These are phyloP conservation scores for Letharia columbiana DNA, from an alignment of 495 filamentous ascomycete species.

Conservation along the genomic window DNA sequence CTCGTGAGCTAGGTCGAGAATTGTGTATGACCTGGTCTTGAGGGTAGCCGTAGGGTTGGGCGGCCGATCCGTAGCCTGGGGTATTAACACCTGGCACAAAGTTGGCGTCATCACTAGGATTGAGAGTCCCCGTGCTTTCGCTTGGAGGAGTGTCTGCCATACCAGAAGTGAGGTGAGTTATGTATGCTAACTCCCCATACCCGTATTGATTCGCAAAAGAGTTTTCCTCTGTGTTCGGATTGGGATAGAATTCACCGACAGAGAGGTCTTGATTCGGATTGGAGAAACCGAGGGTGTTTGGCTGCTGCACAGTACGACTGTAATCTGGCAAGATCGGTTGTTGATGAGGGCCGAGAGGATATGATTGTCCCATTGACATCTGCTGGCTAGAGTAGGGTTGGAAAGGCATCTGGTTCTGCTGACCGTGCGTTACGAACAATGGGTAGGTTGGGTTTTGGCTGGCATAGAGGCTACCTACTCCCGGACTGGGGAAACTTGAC, in stretches of 20 bases:
- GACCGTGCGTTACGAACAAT: conserved; percentile 15
- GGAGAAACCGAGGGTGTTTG: conserved; percentile 25
- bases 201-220: conserved; percentile 96
- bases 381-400: conserved; percentile 52
- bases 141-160: conserved; percentile 68
- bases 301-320: conserved; percentile 20
- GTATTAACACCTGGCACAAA: conserved; percentile 25
- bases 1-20: conserved; percentile 27
- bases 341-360: conserved; percentile 29
- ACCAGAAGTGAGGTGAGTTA: conserved; percentile 85
- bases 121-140: conserved; percentile 36
- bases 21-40: conserved; percentile 11
- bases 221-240: conserved; percentile 84
- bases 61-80: conserved; percentile 22
- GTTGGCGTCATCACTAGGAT: conserved; percentile 33
- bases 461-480: conserved; percentile 18
- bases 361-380: conserved; percentile 62
- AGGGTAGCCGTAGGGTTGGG: conserved; percentile 10
- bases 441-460: conserved; percentile 16
- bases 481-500: conserved; percentile 22
- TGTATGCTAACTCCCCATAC: conserved; percentile 85
- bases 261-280: conserved; percentile 41
- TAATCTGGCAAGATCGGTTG: conserved; percentile 27
- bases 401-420: conserved; percentile 33
- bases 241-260: conserved; percentile 65